Evolutionary conservation across 2,329 filamentous ascomycete genomes (phyloP), one percentile per base, ranked within the genome.

Genomic region (Nothophaeocryptopus gaeumannii): DNA sequence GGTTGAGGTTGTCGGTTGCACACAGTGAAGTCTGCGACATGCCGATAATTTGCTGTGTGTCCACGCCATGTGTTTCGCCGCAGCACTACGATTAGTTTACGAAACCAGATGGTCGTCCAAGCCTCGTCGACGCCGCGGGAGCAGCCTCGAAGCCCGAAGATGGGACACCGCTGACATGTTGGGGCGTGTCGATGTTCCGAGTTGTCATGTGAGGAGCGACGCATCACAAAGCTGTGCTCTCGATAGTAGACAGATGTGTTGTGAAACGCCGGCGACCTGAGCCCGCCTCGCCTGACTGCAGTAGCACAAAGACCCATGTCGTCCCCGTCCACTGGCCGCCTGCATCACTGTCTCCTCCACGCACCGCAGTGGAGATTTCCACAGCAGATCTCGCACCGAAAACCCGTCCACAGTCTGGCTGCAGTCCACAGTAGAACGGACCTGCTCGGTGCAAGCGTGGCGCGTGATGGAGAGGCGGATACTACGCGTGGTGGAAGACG

Each of bases 1-100:
- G 40, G 40, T 35, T 33, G 40, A 35, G n/a, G n/a, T 43, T 32
- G 35, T 34, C 30, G 40, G 40, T 43, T 8, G 40, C 40, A 43
- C 40, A 43, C 35, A 32, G 30, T 43, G 20, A 29, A 43, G 33
- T 30, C 40, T 32, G 40, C 40, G 26, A 14, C n/a, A 34, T 13
- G 20, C n/a, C 14, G 40, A 32, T 35, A 15, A 35, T 43, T 35
- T 26, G 40, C 14, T 43, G 40, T 43, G 40, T 43, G 20, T 43
- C 40, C 40, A 16, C 40, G 40, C 40, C 20, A 32, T n/a, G 14
- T 16, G 40, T 33, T 43, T 43, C 32, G 32, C 32, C 14, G 42
- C 30, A 29, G 20, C 32, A 26, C 32, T 34, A 14, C 12, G 33
- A 35, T 5, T 3, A n/a, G 33, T 5, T 8, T 8, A 8, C 33